A percentile compares a stretch with the other conserved stretches of the same genome.
Conservation (phyloP, 208 protist genomes). For the Phytomonas sp. region DNA sequence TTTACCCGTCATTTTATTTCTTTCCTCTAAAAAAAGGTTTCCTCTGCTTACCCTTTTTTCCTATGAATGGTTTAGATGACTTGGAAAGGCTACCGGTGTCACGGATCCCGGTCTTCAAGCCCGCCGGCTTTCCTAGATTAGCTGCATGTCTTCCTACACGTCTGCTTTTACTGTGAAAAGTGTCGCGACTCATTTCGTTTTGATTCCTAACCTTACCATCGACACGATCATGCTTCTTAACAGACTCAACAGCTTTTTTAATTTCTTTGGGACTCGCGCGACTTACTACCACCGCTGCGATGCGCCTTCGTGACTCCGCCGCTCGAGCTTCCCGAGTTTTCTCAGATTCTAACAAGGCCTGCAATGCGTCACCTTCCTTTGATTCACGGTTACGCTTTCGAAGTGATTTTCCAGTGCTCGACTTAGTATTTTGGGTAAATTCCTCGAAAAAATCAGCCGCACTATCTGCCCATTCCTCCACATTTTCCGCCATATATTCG, state of each 20-base stretch:
- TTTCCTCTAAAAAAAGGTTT: background rate
- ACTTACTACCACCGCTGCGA: slow-evolving; percentile 45
- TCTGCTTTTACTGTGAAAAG: background rate
- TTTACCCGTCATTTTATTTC: background rate
- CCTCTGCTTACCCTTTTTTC: background rate
- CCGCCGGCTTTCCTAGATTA: background rate
- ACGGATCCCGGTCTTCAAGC: background rate
- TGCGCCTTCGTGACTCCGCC: slow-evolving; percentile 41
- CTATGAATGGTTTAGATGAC: background rate
- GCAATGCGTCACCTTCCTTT: slow-evolving; percentile 9
- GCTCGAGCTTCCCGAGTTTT: slow-evolving; percentile 19
- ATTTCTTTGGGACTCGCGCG: slow-evolving; percentile 62
- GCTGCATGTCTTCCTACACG: background rate
- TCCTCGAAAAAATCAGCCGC: slow-evolving; percentile 57
- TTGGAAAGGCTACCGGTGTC: background rate
- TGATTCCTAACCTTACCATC: slow-evolving; percentile 2
- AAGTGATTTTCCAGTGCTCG: slow-evolving; percentile 19
- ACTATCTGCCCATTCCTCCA: slow-evolving; percentile 59
- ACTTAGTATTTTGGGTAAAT: slow-evolving; percentile 20
- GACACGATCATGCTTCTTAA: slow-evolving; percentile 11
- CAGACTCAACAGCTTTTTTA: slow-evolving; percentile 18
- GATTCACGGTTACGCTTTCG: slow-evolving; percentile 43
- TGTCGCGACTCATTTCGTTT: background rate
- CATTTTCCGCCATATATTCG: slow-evolving; percentile 9
- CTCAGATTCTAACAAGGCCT: background rate